Conservation (phyloP, 2,329 filamentous ascomycete species). For the Arthrocladium fulminans region DNA sequence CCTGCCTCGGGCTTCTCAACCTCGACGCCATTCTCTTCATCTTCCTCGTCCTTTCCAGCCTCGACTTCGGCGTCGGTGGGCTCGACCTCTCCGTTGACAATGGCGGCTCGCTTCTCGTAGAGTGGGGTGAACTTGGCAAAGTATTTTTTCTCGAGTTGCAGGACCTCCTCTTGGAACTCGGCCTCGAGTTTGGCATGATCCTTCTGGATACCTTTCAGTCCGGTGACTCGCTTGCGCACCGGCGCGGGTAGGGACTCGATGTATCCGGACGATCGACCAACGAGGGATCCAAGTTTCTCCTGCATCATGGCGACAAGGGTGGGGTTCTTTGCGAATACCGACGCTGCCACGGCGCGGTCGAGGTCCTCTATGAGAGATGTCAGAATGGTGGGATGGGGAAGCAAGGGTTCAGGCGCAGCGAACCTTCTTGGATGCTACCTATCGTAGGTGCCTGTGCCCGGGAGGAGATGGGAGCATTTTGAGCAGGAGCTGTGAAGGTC, state of each 20-base stretch:
- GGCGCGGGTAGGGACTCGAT: conserved; percentile 86
- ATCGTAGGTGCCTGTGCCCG: conserved; percentile 93
- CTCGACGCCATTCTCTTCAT: conserved; percentile 55
- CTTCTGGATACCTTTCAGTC: conserved; percentile 96
- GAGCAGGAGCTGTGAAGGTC: conserved; percentile 51
- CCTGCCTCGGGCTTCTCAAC: conserved; percentile 52
- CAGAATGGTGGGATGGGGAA: conserved; percentile 16
- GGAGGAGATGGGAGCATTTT: conserved; percentile 92
- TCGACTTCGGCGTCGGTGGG: conserved; percentile 80
- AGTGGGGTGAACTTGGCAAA: conserved; percentile 97
- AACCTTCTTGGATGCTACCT: conserved; percentile 94
- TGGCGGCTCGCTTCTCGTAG: conserved; percentile 87
- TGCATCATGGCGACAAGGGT: conserved; percentile 95
- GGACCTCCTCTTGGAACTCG: conserved; percentile 95
- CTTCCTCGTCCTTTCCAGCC: conserved; percentile 72
- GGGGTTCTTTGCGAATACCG: conserved; percentile 92
- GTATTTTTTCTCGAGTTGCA: conserved; percentile 98
- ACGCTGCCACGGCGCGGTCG: conserved; percentile 76
- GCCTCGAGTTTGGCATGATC: conserved; percentile 97
- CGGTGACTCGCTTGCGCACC: conserved; percentile 86
- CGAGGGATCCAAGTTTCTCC: conserved; percentile 83
- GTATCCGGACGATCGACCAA: conserved; percentile 93
- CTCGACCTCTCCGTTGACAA: conserved; percentile 79
- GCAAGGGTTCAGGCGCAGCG: not conserved
- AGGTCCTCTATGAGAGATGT: conserved; percentile 67